Conservation (phyloP, 140 eudicot genomes). For the Bidens hawaiensis region DNA sequence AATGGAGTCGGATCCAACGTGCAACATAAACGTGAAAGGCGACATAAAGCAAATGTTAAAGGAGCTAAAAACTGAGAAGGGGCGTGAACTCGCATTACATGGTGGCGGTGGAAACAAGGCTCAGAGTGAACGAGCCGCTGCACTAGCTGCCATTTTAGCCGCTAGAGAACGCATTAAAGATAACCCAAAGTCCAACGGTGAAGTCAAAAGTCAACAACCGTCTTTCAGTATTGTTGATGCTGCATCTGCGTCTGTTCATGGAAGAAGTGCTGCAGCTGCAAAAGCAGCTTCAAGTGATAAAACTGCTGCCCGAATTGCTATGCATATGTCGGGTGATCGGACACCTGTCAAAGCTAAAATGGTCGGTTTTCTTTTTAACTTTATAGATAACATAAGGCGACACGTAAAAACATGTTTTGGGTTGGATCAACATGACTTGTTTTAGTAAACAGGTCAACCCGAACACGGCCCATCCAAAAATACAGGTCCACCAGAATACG, state of each 20-base stretch:
- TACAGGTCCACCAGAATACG: no score
- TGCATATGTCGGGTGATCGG: conserved; percentile 98
- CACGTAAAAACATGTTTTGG: not conserved
- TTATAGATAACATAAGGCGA: not conserved
- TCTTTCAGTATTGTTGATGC: conserved; percentile 87
- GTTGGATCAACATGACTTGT: no score
- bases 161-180: conserved; percentile 90
- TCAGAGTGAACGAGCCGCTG: conserved; percentile 86
- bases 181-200: conserved; percentile 45
- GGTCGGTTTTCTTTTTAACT: conserved; percentile 39
- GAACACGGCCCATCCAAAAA: no score
- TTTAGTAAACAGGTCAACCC: no score
- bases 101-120: conserved; percentile 99
- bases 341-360: conserved; percentile 83
- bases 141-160: conserved; percentile 72
- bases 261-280: conserved; percentile 98
- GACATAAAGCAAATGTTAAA: conserved; percentile 91
- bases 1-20: conserved; percentile 78
- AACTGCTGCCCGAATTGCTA: conserved; percentile 95
- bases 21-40: conserved; percentile 73
- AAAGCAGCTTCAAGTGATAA: conserved; percentile 75
- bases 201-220: conserved; percentile 36
- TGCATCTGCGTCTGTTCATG: conserved; percentile 98
- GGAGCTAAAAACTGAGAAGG: conserved; percentile 95
- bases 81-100: conserved; percentile 71